Conservation (phyloP, 83 land plant genomes). For the Picea abies region DNA sequence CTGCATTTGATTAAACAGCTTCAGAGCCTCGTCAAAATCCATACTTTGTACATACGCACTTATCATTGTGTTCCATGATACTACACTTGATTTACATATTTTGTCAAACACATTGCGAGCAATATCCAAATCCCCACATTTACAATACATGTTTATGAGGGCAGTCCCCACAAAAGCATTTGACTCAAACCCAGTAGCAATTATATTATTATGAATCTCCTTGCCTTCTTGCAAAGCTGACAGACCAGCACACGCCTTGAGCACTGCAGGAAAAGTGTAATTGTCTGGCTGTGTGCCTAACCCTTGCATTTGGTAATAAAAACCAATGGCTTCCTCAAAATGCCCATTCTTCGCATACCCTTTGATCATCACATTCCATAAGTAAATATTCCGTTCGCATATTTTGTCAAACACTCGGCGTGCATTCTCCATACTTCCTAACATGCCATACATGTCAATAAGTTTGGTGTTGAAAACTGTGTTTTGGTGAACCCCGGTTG, state of each 20-base stretch:
- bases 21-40: background rate
- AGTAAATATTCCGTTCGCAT: no score
- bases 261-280: constrained; percentile 41
- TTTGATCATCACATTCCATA: no score
- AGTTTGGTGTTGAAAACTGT: background rate
- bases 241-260: constrained; percentile 48
- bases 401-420: no score
- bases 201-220: constrained; percentile 36
- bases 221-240: constrained; percentile 26
- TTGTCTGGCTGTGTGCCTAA: constrained; percentile 22
- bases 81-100: constrained; percentile 39
- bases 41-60: constrained; percentile 35
- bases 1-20: constrained; percentile 26
- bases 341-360: no score
- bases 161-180: constrained; percentile 48
- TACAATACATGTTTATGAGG: constrained; percentile 47
- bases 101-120: constrained; percentile 52
- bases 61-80: constrained; percentile 63
- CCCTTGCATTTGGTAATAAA: constrained; percentile 39
- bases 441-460: no score
- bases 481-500: background rate
- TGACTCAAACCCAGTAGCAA: constrained; percentile 33
- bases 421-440: no score
- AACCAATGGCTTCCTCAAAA: constrained; percentile 25
- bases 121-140: constrained; percentile 32